Conservation (phyloP, 2,329 filamentous ascomycete species). For the Tolypocladium amazonense region DNA sequence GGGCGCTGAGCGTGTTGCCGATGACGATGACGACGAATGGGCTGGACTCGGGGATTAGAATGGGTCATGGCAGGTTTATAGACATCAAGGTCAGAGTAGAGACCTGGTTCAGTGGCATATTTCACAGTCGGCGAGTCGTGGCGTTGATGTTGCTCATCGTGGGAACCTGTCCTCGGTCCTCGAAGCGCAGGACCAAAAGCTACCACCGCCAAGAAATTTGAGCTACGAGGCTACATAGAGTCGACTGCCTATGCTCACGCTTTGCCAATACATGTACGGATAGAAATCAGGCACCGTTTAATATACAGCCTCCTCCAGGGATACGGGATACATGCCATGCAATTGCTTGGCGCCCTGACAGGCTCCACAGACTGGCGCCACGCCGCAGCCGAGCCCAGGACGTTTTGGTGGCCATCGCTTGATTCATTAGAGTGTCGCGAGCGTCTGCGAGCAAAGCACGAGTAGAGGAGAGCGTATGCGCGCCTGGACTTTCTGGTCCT, state of each 20-base stretch:
- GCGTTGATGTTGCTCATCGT: background rate
- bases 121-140: background rate
- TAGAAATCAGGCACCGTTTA: background rate
- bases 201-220: background rate
- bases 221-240: background rate
- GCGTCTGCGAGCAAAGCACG: too few species aligned
- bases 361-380: background rate
- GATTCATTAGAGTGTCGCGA: too few species aligned
- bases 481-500: too few species aligned
- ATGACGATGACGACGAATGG: conserved; percentile 28
- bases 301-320: too few species aligned
- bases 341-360: background rate
- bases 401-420: background rate
- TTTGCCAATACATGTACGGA: background rate
- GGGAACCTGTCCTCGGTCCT: background rate
- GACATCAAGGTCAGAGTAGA: too few species aligned
- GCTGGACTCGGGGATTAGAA: conserved; percentile 34
- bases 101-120: background rate
- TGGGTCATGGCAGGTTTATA: background rate
- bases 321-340: background rate
- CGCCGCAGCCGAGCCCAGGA: background rate
- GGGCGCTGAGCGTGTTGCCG: conserved; percentile 3
- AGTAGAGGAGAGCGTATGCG: too few species aligned
- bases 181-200: background rate
- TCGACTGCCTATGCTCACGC: background rate